Evolutionary conservation across 768 basidiomycete species (phyloP).

Genomic region (Lactarius akahatsu): DNA sequence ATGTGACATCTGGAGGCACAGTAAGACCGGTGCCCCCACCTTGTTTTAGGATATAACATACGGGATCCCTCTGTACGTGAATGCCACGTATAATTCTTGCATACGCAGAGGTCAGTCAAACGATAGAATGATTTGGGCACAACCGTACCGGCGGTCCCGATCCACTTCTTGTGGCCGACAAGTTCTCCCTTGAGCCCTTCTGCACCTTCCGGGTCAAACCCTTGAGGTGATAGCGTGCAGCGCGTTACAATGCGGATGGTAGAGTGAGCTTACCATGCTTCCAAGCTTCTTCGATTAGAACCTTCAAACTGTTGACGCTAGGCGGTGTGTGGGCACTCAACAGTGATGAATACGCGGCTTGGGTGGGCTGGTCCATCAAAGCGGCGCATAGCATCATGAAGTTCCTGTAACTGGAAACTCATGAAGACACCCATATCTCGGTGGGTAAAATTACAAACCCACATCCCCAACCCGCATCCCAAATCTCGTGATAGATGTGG

Average conservation of each 20-base stretch:
- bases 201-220: constrained; percentile 73
- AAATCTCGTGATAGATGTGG: constrained; percentile 55
- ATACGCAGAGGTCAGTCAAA: constrained; percentile 13
- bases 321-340: constrained; percentile 60
- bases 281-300: constrained; percentile 85
- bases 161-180: constrained; percentile 65
- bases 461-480: constrained; percentile 67
- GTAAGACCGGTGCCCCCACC: constrained; percentile 10
- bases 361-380: constrained; percentile 63
- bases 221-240: constrained; percentile 38
- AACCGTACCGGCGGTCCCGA: constrained; percentile 71
- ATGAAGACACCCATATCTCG: constrained; percentile 16
- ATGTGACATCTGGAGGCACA: constrained; percentile 49
- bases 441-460: constrained; percentile 30
- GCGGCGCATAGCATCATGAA: constrained; percentile 76
- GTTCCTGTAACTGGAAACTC: constrained; percentile 65
- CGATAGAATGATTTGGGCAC: neutral
- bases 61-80: constrained; percentile 79
- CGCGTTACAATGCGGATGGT: neutral
- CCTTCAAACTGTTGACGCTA: constrained; percentile 70
- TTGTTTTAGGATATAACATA: constrained; percentile 40
- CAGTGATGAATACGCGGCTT: constrained; percentile 60
- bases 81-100: constrained; percentile 77
- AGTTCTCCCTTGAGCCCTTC: constrained; percentile 53
- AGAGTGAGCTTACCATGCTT: constrained; percentile 45